phyloP scores from a whole-genome alignment of 306 rosid species.

The Cucumis hystrix region DNA sequence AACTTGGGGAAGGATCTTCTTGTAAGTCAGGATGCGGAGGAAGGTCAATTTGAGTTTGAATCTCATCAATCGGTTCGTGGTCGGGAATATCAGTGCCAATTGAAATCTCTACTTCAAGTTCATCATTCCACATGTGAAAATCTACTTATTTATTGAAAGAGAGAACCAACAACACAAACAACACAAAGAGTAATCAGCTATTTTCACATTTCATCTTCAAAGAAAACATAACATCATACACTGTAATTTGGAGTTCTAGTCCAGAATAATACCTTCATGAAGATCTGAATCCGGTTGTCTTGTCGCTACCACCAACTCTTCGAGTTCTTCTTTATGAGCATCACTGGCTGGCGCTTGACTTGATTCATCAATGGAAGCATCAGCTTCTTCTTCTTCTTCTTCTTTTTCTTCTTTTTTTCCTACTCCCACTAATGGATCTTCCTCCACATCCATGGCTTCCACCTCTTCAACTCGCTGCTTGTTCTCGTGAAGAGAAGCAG shows the following conservation, averaged over 20 bases:
- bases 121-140: constrained; percentile 32
- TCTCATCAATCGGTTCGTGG: constrained; percentile 48
- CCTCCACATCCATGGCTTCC: constrained; percentile 13
- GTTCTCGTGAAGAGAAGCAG: neutral
- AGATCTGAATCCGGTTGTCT: constrained; percentile 26
- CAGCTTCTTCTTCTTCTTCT: constrained; percentile 4
- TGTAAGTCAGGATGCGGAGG: constrained; percentile 14
- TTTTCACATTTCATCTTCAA: neutral
- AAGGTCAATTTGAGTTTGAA: constrained; percentile 28
- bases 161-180: neutral
- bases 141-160: constrained; percentile 21
- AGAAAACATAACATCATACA: neutral
- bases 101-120: constrained; percentile 62
- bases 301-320: constrained; percentile 15
- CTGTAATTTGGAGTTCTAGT: neutral
- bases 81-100: constrained; percentile 89
- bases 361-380: constrained; percentile 13
- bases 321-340: constrained; percentile 6
- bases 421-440: neutral
- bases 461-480: constrained; percentile 11
- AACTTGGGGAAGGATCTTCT: constrained; percentile 45
- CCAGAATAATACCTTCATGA: constrained; percentile 32
- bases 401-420: neutral
- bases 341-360: constrained; percentile 22
- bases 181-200: neutral